These are phyloP conservation scores for Lepiota brunneoincarnata DNA, from an alignment of 768 basidiomycete genomes.

Conservation along the genomic window DNA sequence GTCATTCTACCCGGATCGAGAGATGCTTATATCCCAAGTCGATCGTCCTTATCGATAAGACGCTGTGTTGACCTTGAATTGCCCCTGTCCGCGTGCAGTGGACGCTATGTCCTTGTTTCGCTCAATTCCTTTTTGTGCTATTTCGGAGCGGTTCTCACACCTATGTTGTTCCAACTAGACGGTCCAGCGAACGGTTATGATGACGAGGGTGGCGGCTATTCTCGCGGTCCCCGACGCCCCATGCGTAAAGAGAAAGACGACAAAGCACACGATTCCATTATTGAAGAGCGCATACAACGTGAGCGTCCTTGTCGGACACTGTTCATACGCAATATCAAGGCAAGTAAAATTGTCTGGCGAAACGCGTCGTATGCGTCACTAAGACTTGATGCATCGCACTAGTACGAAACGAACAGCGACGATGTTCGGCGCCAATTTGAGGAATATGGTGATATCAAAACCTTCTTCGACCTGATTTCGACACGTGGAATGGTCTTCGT, in stretches of 20 bases:
- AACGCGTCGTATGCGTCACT: neutral
- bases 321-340: slow-evolving; percentile 98
- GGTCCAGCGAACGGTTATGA: slow-evolving; percentile 55
- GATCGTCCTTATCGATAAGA: slow-evolving; percentile 17
- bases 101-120: slow-evolving; percentile 47
- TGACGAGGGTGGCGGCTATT: slow-evolving; percentile 44
- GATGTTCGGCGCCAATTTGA: slow-evolving; percentile 86
- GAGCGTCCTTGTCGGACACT: slow-evolving; percentile 95
- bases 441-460: slow-evolving; percentile 94
- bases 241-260: slow-evolving; percentile 79
- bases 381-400: slow-evolving; percentile 20
- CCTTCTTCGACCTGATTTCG: slow-evolving; percentile 92
- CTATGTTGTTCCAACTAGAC: slow-evolving; percentile 59
- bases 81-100: slow-evolving; percentile 34
- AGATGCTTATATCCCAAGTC: slow-evolving; percentile 12
- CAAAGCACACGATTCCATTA: slow-evolving; percentile 87
- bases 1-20: slow-evolving; percentile 7
- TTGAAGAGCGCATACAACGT: slow-evolving; percentile 90
- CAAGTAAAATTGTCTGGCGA: slow-evolving; percentile 41
- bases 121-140: slow-evolving; percentile 36
- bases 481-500: slow-evolving; percentile 99
- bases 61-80: slow-evolving; percentile 29
- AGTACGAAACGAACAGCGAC: slow-evolving; percentile 90
- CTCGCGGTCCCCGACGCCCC: slow-evolving; percentile 40
- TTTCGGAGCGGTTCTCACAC: slow-evolving; percentile 43